These are phyloP conservation scores for Sutorius eximius DNA, from an alignment of 1,284 basidiomycete genomes.

Conservation along the genomic window DNA sequence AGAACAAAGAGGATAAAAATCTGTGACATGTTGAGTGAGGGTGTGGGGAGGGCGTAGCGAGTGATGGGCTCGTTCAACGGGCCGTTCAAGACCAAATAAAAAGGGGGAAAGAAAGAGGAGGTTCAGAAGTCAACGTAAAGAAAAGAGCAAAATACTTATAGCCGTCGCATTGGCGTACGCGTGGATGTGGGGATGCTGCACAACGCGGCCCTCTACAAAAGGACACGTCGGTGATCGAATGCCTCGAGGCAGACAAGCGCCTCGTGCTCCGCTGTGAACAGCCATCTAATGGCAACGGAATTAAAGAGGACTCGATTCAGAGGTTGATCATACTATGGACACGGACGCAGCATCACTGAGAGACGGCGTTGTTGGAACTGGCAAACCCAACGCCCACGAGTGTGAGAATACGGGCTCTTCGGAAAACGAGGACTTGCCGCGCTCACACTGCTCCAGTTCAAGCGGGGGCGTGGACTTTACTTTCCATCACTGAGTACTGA, in stretches of 20 bases:
- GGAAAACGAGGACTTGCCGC: too few species aligned
- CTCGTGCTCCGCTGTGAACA: too few species aligned
- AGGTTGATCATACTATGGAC: too few species aligned
- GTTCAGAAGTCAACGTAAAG: conserved; percentile 2
- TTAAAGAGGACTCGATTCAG: too few species aligned
- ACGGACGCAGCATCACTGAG: too few species aligned
- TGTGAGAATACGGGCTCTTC: too few species aligned
- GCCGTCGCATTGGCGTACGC: conserved; percentile 3
- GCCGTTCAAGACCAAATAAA: conserved; percentile 18
- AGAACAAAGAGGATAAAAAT: conserved; percentile 12
- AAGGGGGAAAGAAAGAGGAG: not conserved
- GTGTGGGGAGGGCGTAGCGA: not conserved
- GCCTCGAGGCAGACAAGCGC: conserved; percentile 18
- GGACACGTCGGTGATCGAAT: conserved; percentile 1
- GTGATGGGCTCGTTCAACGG: conserved; percentile 21
- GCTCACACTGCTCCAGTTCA: too few species aligned
- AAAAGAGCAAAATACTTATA: conserved; percentile 19
- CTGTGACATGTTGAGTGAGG: conserved; percentile 14
- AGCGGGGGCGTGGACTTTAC: too few species aligned
- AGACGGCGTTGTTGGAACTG: too few species aligned
- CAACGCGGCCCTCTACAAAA: conserved; percentile 10
- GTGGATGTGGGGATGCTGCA: conserved; percentile 17
- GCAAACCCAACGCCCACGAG: too few species aligned
- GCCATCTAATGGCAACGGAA: too few species aligned
- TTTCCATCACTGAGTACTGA: too few species aligned